These are phyloP conservation scores for Breviolum minutum DNA, from an alignment of 73 alveolate species.

Conservation along the genomic window DNA sequence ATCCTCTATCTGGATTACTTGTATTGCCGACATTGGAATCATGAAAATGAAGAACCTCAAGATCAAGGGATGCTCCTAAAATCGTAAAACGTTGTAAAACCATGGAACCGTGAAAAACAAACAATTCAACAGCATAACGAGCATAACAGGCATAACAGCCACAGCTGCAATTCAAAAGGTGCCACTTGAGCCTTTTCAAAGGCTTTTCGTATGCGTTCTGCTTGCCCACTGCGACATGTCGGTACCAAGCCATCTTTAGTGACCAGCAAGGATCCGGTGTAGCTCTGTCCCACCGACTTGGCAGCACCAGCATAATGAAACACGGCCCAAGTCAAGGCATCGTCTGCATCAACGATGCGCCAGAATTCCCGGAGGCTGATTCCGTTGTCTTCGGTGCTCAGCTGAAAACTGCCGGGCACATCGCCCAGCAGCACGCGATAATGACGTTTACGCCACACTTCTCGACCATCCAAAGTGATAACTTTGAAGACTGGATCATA, in stretches of 20 bases:
- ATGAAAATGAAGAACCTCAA: no score
- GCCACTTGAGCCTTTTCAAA: background rate
- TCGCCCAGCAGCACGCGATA: conserved; percentile 76
- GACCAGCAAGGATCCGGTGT: conserved; percentile 73
- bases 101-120: background rate
- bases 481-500: conserved; percentile 88
- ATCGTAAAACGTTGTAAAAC: no score
- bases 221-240: background rate
- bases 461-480: conserved; percentile 52
- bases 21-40: no score
- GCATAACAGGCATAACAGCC: background rate
- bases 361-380: conserved; percentile 75
- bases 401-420: conserved; percentile 50
- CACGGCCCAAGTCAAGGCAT: conserved; percentile 69
- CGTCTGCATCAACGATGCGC: conserved; percentile 90
- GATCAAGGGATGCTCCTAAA: no score
- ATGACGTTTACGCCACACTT: conserved; percentile 94
- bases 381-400: conserved; percentile 92
- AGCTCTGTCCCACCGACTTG: conserved; percentile 79
- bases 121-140: background rate
- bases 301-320: conserved; percentile 94
- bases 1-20: no score
- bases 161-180: background rate
- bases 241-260: conserved; percentile 10
- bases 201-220: conserved; percentile 18